Evolutionary conservation across 345 rosid species (phyloP).

Genomic region (Nephelium lappaceum): DNA sequence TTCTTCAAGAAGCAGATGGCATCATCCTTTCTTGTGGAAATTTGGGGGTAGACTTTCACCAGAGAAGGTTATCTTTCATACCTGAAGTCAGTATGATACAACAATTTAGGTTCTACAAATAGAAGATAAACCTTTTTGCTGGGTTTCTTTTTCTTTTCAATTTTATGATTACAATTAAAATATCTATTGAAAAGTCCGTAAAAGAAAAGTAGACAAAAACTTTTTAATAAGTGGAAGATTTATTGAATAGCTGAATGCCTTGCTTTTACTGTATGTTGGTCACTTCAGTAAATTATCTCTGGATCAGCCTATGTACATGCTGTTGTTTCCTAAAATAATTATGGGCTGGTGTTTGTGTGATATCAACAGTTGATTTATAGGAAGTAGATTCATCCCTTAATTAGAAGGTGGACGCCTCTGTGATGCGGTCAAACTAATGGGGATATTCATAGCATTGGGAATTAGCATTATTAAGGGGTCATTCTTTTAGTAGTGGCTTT

Average conservation of each 20-base stretch:
- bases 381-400: background rate
- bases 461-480: background rate
- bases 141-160: background rate
- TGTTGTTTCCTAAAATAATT: too few relatives aligned
- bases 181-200: background rate
- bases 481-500: background rate
- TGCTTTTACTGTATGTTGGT: background rate
- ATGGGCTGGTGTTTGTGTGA: background rate
- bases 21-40: conserved; percentile 74
- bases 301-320: too few relatives aligned
- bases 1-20: conserved; percentile 71
- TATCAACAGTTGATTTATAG: background rate
- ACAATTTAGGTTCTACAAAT: background rate
- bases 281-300: background rate
- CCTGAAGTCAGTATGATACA: background rate
- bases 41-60: too few relatives aligned
- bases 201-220: background rate
- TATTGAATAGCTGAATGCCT: background rate
- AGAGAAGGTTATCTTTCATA: conserved; percentile 54
- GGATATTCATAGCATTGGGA: background rate
- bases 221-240: background rate
- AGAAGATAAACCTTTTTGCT: background rate
- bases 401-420: background rate
- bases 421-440: background rate
- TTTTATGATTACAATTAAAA: too few relatives aligned